These are phyloP conservation scores for Circinella minor DNA, from an alignment of 371 early-diverging fungal genomes.

Conservation along the genomic window DNA sequence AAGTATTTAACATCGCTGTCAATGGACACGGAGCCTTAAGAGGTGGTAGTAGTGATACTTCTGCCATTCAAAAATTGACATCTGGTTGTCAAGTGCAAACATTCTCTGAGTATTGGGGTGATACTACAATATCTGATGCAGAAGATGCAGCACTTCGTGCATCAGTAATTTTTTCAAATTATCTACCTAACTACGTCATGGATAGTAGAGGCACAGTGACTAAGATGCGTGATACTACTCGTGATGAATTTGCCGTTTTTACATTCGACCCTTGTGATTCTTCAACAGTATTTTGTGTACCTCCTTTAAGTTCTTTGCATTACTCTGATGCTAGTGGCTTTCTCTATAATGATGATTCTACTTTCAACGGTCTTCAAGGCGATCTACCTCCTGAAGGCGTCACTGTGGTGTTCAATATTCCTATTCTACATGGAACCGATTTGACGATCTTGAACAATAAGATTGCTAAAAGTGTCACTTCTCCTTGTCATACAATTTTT, in stretches of 20 bases:
- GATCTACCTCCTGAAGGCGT: neutral
- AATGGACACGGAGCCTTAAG: neutral
- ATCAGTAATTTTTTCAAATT: neutral
- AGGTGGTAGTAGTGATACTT: neutral
- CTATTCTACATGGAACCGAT: neutral
- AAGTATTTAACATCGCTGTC: neutral
- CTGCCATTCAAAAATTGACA: neutral
- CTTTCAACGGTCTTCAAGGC: constrained; percentile 16
- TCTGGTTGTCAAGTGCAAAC: neutral
- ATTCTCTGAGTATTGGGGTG: neutral
- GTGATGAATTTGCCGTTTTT: neutral
- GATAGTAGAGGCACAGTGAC: neutral
- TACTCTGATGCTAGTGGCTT: neutral
- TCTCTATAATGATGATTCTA: neutral
- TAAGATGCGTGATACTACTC: neutral
- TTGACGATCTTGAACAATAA: neutral
- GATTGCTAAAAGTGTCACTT: neutral
- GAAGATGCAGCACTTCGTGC: neutral
- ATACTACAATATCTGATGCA: neutral
- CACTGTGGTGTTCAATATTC: constrained; percentile 22
- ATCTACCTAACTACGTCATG: neutral
- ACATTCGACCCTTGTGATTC: no score
- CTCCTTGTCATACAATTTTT: neutral
- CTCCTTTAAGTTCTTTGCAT: no score
- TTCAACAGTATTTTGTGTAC: no score